phyloP scores from a whole-genome alignment of 495 filamentous ascomycete species.

The Penicillium paxilli region DNA sequence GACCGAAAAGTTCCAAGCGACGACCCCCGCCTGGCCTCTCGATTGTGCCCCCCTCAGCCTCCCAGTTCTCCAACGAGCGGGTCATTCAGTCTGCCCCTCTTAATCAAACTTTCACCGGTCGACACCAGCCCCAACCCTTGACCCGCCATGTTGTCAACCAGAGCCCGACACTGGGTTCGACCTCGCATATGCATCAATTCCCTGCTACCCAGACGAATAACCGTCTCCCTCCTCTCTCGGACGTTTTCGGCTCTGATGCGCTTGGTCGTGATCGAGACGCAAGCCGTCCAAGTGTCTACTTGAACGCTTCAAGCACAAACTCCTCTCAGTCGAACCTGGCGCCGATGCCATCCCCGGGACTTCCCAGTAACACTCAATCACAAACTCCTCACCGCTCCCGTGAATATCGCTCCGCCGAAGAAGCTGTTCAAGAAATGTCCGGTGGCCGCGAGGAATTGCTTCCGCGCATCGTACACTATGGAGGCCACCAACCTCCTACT shows the following conservation, averaged over 20 bases:
- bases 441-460: constrained; percentile 89
- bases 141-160: constrained; percentile 84
- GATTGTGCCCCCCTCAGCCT: constrained; percentile 94
- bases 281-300: constrained; percentile 41
- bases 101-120: constrained; percentile 93
- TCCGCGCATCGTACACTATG: constrained; percentile 93
- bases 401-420: constrained; percentile 94
- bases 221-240: constrained; percentile 88
- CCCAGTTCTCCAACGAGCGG: constrained; percentile 91
- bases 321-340: constrained; percentile 75
- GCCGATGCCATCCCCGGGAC: constrained; percentile 68
- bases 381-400: constrained; percentile 63
- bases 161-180: constrained; percentile 79
- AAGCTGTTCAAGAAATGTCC: constrained; percentile 85
- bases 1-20: constrained; percentile 72
- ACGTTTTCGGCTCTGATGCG: constrained; percentile 87
- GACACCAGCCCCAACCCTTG: constrained; percentile 76
- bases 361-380: constrained; percentile 49
- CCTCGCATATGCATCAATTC: constrained; percentile 89
- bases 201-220: constrained; percentile 89
- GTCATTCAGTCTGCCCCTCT: constrained; percentile 96
- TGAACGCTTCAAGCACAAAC: constrained; percentile 48
- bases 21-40: constrained; percentile 85
- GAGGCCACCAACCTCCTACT: constrained; percentile 84
- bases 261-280: constrained; percentile 54